Conservation (phyloP, 306 rosid genomes). For the Prunus fruticosa region DNA sequence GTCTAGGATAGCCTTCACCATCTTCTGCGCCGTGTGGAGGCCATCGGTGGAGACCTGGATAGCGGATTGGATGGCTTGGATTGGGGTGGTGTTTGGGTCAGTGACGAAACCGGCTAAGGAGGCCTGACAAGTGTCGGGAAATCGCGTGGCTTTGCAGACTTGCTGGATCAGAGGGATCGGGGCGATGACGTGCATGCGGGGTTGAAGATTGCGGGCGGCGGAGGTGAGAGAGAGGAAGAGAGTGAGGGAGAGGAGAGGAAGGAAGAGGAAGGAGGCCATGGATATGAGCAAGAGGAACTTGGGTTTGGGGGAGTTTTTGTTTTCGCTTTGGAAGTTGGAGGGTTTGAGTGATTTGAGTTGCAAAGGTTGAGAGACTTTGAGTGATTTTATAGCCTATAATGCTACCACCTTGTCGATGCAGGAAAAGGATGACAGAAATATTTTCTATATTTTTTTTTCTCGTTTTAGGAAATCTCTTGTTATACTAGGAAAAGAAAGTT, state of each 20-base stretch:
- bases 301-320: constrained; percentile 2
- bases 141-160: constrained; percentile 79
- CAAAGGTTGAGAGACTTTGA: too few relatives aligned
- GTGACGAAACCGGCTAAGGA: constrained; percentile 30
- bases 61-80: constrained; percentile 50
- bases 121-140: constrained; percentile 48
- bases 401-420: too few relatives aligned
- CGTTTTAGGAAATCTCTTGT: too few relatives aligned
- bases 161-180: constrained; percentile 17
- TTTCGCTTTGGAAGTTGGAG: too few relatives aligned
- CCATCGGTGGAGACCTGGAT: constrained; percentile 37
- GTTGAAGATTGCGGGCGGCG: constrained; percentile 27
- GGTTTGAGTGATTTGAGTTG: too few relatives aligned
- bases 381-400: too few relatives aligned
- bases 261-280: constrained; percentile 53
- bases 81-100: constrained; percentile 29
- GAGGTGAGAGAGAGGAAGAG: constrained; percentile 45
- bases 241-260: constrained; percentile 40
- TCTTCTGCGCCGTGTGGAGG: constrained; percentile 50
- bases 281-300: constrained; percentile 39
- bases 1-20: constrained; percentile 46
- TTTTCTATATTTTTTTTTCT: too few relatives aligned
- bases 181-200: background rate
- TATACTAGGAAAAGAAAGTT: too few relatives aligned
- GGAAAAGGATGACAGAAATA: too few relatives aligned